Conservation (phyloP, 2,329 filamentous ascomycete genomes). For the Cladosporium sp. region DNA sequence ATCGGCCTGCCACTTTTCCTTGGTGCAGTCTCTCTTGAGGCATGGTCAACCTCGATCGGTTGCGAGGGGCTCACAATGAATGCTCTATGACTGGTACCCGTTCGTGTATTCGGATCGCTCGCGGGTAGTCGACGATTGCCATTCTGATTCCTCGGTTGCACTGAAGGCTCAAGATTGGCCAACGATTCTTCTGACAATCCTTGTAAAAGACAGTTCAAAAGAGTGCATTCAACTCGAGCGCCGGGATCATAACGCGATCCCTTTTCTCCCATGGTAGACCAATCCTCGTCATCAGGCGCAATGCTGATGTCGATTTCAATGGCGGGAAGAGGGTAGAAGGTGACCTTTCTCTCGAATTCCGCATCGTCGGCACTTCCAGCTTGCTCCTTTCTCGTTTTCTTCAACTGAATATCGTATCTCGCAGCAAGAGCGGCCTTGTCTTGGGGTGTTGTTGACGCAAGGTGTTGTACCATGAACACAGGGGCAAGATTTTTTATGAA, state of each 20-base stretch:
- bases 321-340: conserved; percentile 33
- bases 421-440: conserved; percentile 18
- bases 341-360: conserved; percentile 29
- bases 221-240: conserved; percentile 33
- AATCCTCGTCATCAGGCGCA: conserved; percentile 23
- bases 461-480: conserved; percentile 31
- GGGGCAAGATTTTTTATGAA: conserved; percentile 38
- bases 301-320: conserved; percentile 23
- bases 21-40: not conserved
- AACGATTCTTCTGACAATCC: conserved; percentile 23
- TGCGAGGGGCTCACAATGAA: not conserved
- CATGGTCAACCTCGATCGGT: not conserved
- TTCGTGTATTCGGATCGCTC: not conserved
- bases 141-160: conserved; percentile 9
- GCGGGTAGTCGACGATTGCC: not conserved
- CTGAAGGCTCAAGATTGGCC: not conserved
- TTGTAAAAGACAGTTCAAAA: conserved; percentile 33
- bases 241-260: conserved; percentile 31
- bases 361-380: conserved; percentile 15
- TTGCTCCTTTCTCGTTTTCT: conserved; percentile 26
- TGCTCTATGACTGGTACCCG: not conserved
- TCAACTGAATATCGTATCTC: conserved; percentile 29
- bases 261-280: conserved; percentile 29
- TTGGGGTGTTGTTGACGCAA: conserved; percentile 16
- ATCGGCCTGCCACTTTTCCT: conserved; percentile 4